Evolutionary conservation across 768 basidiomycete genomes (phyloP), one percentile per base, ranked within the genome.

Genomic region (Asterophora lycoperdoides): DNA sequence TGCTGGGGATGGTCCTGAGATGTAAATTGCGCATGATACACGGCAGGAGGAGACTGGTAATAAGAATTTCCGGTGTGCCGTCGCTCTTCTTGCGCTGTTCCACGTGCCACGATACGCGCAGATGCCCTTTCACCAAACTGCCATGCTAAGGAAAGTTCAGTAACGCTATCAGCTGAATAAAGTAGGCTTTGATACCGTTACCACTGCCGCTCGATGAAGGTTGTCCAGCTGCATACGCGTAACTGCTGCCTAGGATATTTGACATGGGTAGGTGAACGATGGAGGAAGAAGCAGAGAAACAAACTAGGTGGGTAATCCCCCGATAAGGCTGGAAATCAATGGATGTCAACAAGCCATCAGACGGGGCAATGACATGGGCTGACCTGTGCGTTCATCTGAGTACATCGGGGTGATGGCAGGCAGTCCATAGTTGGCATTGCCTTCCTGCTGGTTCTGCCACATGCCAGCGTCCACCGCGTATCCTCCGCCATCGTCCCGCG

Each of bases 101-200:
- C 76, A 38, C 81, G 78, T 29, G 80, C 79, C 38, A 74, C 76
- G 57, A 84, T 55, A 56, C 81, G 81, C 63, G 82, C 63, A 60
- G 81, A 80, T 47, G 72, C 79, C 50, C 83, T 68, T 57, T 83
- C 76, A 60, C 70, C 57, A 41, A 54, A 48, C 68, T 83, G 82
- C 67, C 72, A 83, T 53, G 63, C 80, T 79, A 20, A 47, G 39
- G 44, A 45, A 48, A 39, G 37, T 44, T 61, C 51, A 55, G 51
- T 23, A 33, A 29, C 58, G 46, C 41, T 50, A 10, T 56, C 57
- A 58, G 46, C 48, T 60, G 8, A 7, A 37, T 2, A 13, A 23
- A 26, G 23, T 8, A 19, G 59, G 65, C 56, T 58, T 63, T 37
- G 49, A 67, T n/a, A 67, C 67, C 56, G 45, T 49, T 32, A 60